Percentiles rank a stretch among this genome's conserved stretches.
These are phyloP conservation scores for Lachancea kluyveri DNA, from an alignment of 805 yeast genomes.

Conservation along the genomic window DNA sequence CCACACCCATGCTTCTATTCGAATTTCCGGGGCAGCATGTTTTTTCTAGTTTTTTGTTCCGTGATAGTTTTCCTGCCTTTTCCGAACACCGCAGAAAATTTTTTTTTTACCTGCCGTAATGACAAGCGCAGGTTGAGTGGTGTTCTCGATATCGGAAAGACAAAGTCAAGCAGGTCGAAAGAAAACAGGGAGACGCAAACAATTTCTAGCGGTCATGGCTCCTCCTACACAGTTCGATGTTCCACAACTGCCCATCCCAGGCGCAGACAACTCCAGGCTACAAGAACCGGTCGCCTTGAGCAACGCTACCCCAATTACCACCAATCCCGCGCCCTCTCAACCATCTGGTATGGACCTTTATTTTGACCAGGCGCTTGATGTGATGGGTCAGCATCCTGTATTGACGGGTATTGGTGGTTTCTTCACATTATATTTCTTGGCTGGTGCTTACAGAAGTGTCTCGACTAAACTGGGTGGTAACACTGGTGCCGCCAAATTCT, in stretches of 20 bases:
- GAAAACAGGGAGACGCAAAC: neutral
- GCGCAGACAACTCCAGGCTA: slow-evolving; percentile 11
- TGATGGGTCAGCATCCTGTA: slow-evolving; percentile 73
- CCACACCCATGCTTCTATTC: no score
- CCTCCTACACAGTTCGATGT: slow-evolving; percentile 17
- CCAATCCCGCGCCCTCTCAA: slow-evolving; percentile 14
- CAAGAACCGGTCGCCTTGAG: neutral
- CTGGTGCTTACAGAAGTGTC: slow-evolving; percentile 56
- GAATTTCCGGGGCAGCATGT: no score
- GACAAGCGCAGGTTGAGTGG: no score
- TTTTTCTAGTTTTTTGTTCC: no score
- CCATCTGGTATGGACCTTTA: slow-evolving; percentile 46
- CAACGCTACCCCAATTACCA: slow-evolving; percentile 2
- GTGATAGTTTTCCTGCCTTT: no score
- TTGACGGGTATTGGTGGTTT: slow-evolving; percentile 65
- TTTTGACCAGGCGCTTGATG: slow-evolving; percentile 52
- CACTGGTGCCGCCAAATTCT: slow-evolving; percentile 45
- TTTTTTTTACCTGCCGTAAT: no score
- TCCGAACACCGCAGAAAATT: no score
- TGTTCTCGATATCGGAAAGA: no score
- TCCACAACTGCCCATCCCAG: slow-evolving; percentile 28
- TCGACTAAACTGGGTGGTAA: slow-evolving; percentile 48
- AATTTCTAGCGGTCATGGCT: slow-evolving; percentile 7
- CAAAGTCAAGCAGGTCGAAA: neutral
- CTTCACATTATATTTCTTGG: slow-evolving; percentile 53